Evolutionary conservation across 495 filamentous ascomycete species (phyloP).

Genomic region (Xanthoparmelia taractica): DNA sequence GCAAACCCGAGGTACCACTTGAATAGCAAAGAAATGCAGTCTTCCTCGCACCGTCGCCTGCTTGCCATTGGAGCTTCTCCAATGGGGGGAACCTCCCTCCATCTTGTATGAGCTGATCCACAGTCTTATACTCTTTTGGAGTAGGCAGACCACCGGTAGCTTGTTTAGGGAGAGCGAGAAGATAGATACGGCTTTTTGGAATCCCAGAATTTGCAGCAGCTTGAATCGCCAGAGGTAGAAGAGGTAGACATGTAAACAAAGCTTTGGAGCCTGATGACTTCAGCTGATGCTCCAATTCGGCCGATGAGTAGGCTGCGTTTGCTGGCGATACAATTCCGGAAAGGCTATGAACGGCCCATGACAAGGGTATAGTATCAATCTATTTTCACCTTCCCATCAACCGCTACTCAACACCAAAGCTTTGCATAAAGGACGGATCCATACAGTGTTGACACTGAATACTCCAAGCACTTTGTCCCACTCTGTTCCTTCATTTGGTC

Average conservation of each 20-base stretch:
- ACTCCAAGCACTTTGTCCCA: conserved; percentile 80
- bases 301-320: conserved; percentile 72
- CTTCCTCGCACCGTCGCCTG: conserved; percentile 67
- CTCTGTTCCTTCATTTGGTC: conserved; percentile 63
- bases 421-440: conserved; percentile 18
- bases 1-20: conserved; percentile 79
- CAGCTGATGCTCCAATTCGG: conserved; percentile 73
- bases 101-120: conserved; percentile 58
- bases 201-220: conserved; percentile 62
- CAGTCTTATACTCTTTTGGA: conserved; percentile 55
- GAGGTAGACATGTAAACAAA: conserved; percentile 71
- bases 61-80: conserved; percentile 59
- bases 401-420: background rate
- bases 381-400: conserved; percentile 30
- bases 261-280: conserved; percentile 65
- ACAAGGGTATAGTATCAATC: conserved; percentile 73
- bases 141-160: conserved; percentile 41
- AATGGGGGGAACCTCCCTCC: conserved; percentile 56
- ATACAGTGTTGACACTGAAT: conserved; percentile 75
- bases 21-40: conserved; percentile 85
- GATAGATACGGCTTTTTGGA: conserved; percentile 62
- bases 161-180: conserved; percentile 58
- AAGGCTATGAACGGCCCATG: conserved; percentile 69
- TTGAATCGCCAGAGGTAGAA: conserved; percentile 61
- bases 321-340: conserved; percentile 70